Conservation (phyloP, 495 filamentous ascomycete genomes). For the Penicillium robsamsonii region DNA sequence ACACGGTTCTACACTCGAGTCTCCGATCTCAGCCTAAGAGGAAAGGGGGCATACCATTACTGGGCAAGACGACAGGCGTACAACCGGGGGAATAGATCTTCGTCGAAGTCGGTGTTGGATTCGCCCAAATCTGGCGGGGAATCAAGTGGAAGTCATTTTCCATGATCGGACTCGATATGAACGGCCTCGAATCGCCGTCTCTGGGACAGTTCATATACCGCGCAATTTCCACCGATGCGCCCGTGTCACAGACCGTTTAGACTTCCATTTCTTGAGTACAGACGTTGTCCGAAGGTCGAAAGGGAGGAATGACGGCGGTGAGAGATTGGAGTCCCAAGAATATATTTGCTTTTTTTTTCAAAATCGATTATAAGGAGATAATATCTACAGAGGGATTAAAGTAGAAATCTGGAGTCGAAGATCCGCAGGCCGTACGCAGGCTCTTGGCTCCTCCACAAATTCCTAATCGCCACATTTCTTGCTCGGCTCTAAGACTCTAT, state of each 20-base stretch:
- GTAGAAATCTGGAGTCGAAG: too few relatives aligned
- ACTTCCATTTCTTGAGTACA: conserved; percentile 23
- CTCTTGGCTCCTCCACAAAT: conserved; percentile 14
- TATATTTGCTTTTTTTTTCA: too few relatives aligned
- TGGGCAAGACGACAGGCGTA: conserved; percentile 62
- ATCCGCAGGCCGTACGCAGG: too few relatives aligned
- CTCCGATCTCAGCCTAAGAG: neutral
- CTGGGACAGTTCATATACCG: conserved; percentile 26
- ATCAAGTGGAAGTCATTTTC: conserved; percentile 36
- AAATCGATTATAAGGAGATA: too few relatives aligned
- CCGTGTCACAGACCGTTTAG: conserved; percentile 6
- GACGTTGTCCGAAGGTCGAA: conserved; percentile 7
- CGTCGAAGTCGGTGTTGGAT: conserved; percentile 44
- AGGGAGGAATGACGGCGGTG: neutral
- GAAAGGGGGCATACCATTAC: conserved; percentile 37
- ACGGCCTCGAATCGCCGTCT: conserved; percentile 24
- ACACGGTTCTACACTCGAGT: neutral
- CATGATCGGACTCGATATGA: conserved; percentile 35
- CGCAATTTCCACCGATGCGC: conserved; percentile 13
- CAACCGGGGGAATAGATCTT: conserved; percentile 48
- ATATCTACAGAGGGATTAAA: too few relatives aligned
- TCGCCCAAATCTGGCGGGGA: conserved; percentile 54
- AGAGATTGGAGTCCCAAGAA: neutral
- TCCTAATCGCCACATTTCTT: neutral
- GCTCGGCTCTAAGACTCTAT: neutral